A percentile compares a stretch with the other conserved stretches of the same genome.
These are phyloP conservation scores for Cephaloascus fragrans DNA, from an alignment of 805 yeast species.

Conservation along the genomic window DNA sequence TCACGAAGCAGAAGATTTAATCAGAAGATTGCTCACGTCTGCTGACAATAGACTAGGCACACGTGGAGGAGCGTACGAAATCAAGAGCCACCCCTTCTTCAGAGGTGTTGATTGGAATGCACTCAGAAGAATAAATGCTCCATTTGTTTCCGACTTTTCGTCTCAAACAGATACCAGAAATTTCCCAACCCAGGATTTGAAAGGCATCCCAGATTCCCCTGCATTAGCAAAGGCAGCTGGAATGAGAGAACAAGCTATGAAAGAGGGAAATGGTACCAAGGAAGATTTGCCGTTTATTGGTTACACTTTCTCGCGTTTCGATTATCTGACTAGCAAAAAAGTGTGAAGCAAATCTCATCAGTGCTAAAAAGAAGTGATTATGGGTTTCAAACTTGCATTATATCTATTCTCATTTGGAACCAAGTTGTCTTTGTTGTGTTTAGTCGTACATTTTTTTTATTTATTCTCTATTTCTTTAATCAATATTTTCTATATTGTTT, in stretches of 20 bases:
- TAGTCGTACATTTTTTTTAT: too few relatives aligned
- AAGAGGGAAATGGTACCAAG: constrained; percentile 36
- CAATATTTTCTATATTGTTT: too few relatives aligned
- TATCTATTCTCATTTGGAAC: too few relatives aligned
- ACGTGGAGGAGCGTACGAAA: constrained; percentile 85
- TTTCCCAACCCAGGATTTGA: constrained; percentile 96
- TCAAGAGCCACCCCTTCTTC: constrained; percentile 85
- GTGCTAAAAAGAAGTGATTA: too few relatives aligned
- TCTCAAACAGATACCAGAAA: constrained; percentile 93
- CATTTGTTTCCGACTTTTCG: constrained; percentile 84
- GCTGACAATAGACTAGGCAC: constrained; percentile 79
- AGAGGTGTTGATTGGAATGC: constrained; percentile 94
- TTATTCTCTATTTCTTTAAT: too few relatives aligned
- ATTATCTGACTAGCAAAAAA: constrained; percentile 75
- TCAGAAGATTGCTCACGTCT: constrained; percentile 64
- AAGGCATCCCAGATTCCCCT: constrained; percentile 89
- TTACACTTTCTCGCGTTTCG: constrained; percentile 91
- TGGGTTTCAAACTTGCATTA: too few relatives aligned
- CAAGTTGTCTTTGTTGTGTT: too few relatives aligned
- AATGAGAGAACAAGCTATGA: constrained; percentile 45
- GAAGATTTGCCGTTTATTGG: constrained; percentile 97
- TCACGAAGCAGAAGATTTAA: constrained; percentile 82
- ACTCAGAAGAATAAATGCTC: constrained; percentile 82
- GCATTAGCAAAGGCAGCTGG: constrained; percentile 43
- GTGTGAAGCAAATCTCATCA: too few relatives aligned